Evolutionary conservation across 805 yeast species (phyloP).

Genomic region (Teunomyces pallodes): DNA sequence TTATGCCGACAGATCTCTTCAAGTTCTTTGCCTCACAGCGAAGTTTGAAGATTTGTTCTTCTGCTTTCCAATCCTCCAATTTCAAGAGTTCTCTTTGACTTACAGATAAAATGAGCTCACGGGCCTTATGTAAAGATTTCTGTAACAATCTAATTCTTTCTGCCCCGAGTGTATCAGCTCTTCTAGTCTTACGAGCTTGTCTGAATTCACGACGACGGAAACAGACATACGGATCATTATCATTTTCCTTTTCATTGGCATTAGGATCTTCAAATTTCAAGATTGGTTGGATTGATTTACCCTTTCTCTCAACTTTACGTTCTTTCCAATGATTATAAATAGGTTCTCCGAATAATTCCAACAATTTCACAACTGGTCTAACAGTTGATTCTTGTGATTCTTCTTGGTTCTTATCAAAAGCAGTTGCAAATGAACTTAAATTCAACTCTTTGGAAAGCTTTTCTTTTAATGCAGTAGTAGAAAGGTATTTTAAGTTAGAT

Average conservation of each 20-base stretch:
- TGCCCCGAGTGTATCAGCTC: constrained; percentile 87
- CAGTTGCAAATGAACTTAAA: constrained; percentile 55
- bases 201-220: constrained; percentile 94
- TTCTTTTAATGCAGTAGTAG: constrained; percentile 58
- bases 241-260: constrained; percentile 75
- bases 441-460: constrained; percentile 55
- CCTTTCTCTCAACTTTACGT: constrained; percentile 68
- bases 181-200: constrained; percentile 92
- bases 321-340: constrained; percentile 80
- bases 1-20: constrained; percentile 72
- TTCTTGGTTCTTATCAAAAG: constrained; percentile 48
- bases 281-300: constrained; percentile 68
- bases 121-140: constrained; percentile 73
- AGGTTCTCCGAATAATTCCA: constrained; percentile 59
- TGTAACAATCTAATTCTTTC: constrained; percentile 76
- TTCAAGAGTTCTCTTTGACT: constrained; percentile 72
- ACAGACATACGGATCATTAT: constrained; percentile 90
- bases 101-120: constrained; percentile 63
- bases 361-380: constrained; percentile 47
- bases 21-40: constrained; percentile 69
- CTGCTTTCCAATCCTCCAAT: constrained; percentile 59
- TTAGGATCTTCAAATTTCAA: constrained; percentile 80
- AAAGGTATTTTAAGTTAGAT: constrained; percentile 35
- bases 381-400: constrained; percentile 16
- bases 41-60: constrained; percentile 64